Evolutionary conservation across 805 yeast genomes (phyloP), one percentile per base, ranked within the genome.

Genomic region (Teunomyces gatunensis): DNA sequence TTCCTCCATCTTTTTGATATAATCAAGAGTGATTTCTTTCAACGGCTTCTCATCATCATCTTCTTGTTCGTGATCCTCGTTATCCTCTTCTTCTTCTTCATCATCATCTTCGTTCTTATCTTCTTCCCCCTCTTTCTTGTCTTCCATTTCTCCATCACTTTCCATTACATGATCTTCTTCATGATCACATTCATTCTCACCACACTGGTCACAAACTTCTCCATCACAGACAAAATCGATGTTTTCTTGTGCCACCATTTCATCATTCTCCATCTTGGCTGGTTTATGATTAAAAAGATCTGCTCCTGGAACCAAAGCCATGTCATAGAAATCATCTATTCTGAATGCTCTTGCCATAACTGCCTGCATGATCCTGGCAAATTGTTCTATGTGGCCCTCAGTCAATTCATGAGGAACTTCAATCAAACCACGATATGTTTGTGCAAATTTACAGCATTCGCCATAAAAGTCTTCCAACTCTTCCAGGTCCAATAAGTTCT

Each of bases 261-360:
- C 52, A 1, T 42, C 50, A 4, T 46, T 50, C 5, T 48, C 47
- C 5, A 54, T 18, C 5, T 46, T 30, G 64, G 81, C 75, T 5
- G 74, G 63, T 36, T 69, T 61, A 59, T 90, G 97, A 55, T 91
- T 91, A 67, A 90, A 89, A 30, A 92, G 68, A 65, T 91, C 96
- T 0, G 97, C 97, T 12, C 90, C 88, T 0, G 97, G 97, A 20
- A 91, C 96, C 43, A 92, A 68, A 0, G 87, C 89, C 27, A 84
- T 73, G 28, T 83, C 87, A 56, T 85, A 89, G 60, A 65, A 90
- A 43, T 74, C 74, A 63, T 92, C 98, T 25, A 91, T 80, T 35
- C 82, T 83, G 62, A 92, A 91, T 1, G 91, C 90, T 51, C 97
- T 75, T 1, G 94, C 81, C 0, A 91, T 81, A 12, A 89, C 75